Base-by-base conservation (phyloP, 2,329 filamentous ascomycete genomes). In the Cytospora paraplurivora region DNA sequence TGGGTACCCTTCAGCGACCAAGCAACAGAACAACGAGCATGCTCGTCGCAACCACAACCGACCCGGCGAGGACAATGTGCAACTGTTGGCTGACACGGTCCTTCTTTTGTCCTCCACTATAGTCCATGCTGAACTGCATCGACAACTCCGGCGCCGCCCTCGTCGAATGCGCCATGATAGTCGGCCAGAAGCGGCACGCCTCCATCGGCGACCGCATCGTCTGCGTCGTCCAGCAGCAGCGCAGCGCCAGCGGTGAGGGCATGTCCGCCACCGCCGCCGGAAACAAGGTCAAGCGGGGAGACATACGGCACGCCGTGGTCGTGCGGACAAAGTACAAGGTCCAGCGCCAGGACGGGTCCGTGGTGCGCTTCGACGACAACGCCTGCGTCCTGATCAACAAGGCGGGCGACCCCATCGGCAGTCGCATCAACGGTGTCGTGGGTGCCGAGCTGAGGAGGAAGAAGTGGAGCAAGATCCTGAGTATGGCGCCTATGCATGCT, bases 51-150 rank as follows among this genome's bases (percentile, higher is more conserved):
- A 17, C 13, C 5, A 44, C n/a, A 3, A 19, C n/a, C n/a, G 6
- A 7, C 17, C 38, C 15, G 5, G n/a, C 38, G 38, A n/a, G 17
- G 8, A 21, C 44, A 3, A 21, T 7, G 8, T 21, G 11, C n/a
- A 10, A 8, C n/a, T 33, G 13, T 13, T n/a, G 8, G n/a, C 59
- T 55, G 38, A 61, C 44, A 11, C 37, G 1, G 6, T 19, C 21
- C 6, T 33, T 13, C 33, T 38, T 27, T 27, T 27, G 2, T 58
- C 0, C 11, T 13, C 37, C 15, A 12, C 8, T 0, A 7, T 70
- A 97, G 95, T 91, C 93, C 76, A 92, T 99, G 87, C 86, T 99
- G 72, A 97, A 95, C 81, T 98, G 95, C 88, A 98, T 99, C 87
- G 95, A 99, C 89, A 99, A 97, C 83, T 98, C 95, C 69, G 95